Conservation (phyloP, 257 asterid genomes). For the Solanum bulbocastanum region DNA sequence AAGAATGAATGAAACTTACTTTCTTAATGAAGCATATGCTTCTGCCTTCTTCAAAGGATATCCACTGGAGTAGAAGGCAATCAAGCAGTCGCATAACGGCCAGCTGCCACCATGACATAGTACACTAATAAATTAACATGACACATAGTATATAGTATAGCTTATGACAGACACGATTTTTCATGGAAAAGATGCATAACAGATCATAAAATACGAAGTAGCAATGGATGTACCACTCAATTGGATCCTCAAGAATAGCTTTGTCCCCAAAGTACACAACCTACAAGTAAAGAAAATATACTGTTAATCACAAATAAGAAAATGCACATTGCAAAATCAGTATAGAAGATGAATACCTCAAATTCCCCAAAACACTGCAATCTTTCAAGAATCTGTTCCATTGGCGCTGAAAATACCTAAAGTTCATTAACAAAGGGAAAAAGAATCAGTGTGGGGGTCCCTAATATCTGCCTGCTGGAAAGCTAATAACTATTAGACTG, state of each 20-base stretch:
- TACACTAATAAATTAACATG: not conserved
- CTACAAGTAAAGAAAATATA: constrained; percentile 21
- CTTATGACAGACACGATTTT: not conserved
- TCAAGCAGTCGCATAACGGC: constrained; percentile 92
- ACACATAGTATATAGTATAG: not conserved
- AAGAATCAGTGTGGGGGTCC: not conserved
- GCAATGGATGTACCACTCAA: constrained; percentile 50
- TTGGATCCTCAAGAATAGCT: constrained; percentile 77
- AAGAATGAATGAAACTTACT: constrained; percentile 27
- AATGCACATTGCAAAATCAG: not conserved
- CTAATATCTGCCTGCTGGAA: not conserved
- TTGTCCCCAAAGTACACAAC: constrained; percentile 85
- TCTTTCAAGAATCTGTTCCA: constrained; percentile 87
- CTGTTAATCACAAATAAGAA: not conserved
- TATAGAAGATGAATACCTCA: constrained; percentile 31
- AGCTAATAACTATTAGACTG: not conserved
- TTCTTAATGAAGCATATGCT: constrained; percentile 82
- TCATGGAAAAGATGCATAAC: not conserved
- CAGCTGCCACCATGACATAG: constrained; percentile 40
- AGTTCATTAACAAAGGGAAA: not conserved
- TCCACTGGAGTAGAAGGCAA: constrained; percentile 83
- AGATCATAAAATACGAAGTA: not conserved
- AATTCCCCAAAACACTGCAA: constrained; percentile 85
- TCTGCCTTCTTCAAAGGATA: constrained; percentile 85
- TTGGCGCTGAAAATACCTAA: constrained; percentile 74